phyloP scores from a whole-genome alignment of 352 stramenopile genomes.

The Globisporangium acanthophoron region DNA sequence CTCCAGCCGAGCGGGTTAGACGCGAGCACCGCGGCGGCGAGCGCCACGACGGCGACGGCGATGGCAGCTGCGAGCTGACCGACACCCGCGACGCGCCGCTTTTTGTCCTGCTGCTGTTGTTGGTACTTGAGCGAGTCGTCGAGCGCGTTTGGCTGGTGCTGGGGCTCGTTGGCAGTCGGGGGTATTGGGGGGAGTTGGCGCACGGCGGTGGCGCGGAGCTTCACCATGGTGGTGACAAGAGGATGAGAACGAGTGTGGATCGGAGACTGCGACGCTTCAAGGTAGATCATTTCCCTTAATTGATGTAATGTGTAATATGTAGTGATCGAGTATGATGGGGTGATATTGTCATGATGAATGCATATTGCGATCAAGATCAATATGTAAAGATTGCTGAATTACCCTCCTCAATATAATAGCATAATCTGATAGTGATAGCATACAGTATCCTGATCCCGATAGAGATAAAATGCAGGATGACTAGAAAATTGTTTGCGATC shows the following conservation, averaged over 20 bases:
- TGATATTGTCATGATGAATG: too few species aligned
- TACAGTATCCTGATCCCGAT: too few species aligned
- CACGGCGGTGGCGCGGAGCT: background rate
- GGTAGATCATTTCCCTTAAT: background rate
- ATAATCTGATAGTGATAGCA: too few species aligned
- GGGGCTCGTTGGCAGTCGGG: too few species aligned
- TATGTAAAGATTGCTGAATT: too few species aligned
- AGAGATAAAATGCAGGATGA: too few species aligned
- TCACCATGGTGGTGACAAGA: background rate
- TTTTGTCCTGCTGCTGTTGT: background rate
- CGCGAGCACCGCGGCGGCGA: slow-evolving; percentile 5
- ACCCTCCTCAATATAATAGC: too few species aligned
- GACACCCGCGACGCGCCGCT: slow-evolving; percentile 5
- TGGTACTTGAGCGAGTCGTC: background rate
- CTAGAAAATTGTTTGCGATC: too few species aligned
- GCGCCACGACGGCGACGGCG: background rate
- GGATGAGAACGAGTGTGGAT: background rate
- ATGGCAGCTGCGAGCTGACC: slow-evolving; percentile 2
- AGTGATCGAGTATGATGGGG: too few species aligned
- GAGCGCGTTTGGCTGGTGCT: background rate
- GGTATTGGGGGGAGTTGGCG: background rate
- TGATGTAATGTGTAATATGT: background rate
- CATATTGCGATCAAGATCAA: too few species aligned
- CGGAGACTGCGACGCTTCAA: background rate
- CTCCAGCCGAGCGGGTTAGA: slow-evolving; percentile 3